Evolutionary conservation across 495 filamentous ascomycete species (phyloP).

Genomic region (Aspergillus wentii): DNA sequence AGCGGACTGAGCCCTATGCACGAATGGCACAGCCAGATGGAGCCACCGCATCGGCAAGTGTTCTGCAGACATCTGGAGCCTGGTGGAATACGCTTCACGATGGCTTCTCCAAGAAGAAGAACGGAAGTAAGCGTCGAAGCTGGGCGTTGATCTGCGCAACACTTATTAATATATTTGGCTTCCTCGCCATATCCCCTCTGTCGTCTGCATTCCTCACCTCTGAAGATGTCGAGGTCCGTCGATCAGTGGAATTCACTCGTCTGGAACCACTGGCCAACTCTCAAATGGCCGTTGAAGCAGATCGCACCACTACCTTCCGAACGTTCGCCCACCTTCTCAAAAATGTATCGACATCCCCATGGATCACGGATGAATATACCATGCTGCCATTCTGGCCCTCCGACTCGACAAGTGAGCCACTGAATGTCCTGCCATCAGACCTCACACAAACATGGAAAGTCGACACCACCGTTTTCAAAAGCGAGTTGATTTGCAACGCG

Average conservation of each 20-base stretch:
- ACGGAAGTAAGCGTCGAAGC: constrained; percentile 13
- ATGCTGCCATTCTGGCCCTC: constrained; percentile 35
- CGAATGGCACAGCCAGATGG: constrained; percentile 23
- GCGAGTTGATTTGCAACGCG: constrained; percentile 17
- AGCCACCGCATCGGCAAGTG: constrained; percentile 13
- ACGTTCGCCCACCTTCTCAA: constrained; percentile 25
- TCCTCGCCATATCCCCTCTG: constrained; percentile 26
- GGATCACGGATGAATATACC: constrained; percentile 32
- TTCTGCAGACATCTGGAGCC: constrained; percentile 15
- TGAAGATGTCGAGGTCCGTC: constrained; percentile 16
- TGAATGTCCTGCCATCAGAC: constrained; percentile 18
- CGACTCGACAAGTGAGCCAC: constrained; percentile 7
- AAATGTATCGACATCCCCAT: constrained; percentile 33
- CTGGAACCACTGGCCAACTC: constrained; percentile 8
- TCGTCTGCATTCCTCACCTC: constrained; percentile 27
- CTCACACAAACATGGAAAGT: constrained; percentile 22
- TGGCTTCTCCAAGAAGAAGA: constrained; percentile 19
- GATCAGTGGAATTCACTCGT: constrained; percentile 12
- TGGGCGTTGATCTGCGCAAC: constrained; percentile 23
- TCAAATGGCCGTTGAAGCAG: constrained; percentile 11
- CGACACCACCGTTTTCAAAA: constrained; percentile 29
- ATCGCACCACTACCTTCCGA: constrained; percentile 22
- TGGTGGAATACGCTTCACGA: constrained; percentile 24
- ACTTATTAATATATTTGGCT: constrained; percentile 25
- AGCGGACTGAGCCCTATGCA: constrained; percentile 30